Conservation (phyloP, 768 basidiomycete species). For the Strobilomyces confusus region DNA sequence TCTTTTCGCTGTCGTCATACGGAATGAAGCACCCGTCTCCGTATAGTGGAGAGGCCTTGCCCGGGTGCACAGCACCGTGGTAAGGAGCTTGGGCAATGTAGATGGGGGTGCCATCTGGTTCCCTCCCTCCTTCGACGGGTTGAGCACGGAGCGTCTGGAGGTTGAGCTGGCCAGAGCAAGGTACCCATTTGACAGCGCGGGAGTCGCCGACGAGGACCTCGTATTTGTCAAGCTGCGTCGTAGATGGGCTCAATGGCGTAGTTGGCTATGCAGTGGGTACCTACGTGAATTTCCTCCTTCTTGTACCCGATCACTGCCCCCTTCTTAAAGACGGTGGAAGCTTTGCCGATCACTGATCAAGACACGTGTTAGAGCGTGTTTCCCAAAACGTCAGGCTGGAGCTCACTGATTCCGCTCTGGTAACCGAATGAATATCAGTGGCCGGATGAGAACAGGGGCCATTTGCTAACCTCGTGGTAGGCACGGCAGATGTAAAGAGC, state of each 20-base stretch:
- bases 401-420: conserved; percentile 54
- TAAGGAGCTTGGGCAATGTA: conserved; percentile 59
- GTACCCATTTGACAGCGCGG: conserved; percentile 56
- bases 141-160: conserved; percentile 38
- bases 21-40: conserved; percentile 58
- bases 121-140: conserved; percentile 68
- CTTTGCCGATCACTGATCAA: conserved; percentile 61
- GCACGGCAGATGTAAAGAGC: conserved; percentile 56
- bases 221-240: conserved; percentile 55
- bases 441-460: not conserved
- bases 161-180: conserved; percentile 43
- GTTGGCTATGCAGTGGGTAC: conserved; percentile 5
- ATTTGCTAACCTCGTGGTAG: conserved; percentile 48
- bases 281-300: conserved; percentile 56
- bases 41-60: conserved; percentile 53
- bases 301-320: conserved; percentile 64
- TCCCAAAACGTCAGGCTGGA: not conserved
- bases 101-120: conserved; percentile 55
- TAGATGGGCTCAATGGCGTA: not conserved
- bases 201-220: conserved; percentile 70
- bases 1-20: conserved; percentile 48
- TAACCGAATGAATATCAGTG: conserved; percentile 8
- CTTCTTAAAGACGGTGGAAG: conserved; percentile 50
- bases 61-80: conserved; percentile 52
- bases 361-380: not conserved